phyloP scores from a whole-genome alignment of 2,329 filamentous ascomycete species.

The Pseudogymnoascus sp. region DNA sequence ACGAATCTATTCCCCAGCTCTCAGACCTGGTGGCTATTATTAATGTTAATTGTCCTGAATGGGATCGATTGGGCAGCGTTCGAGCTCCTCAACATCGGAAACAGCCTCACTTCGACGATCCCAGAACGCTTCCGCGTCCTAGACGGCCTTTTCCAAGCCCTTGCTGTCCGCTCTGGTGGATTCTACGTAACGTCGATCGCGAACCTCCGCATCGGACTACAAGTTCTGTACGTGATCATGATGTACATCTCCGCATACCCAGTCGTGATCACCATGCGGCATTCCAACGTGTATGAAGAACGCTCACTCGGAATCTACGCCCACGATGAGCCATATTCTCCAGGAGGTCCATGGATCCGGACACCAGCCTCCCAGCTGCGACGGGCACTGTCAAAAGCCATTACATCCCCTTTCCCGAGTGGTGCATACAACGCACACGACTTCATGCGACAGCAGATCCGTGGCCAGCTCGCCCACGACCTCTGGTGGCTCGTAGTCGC shows the following conservation, averaged over 20 bases:
- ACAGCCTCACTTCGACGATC: neutral
- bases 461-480: conserved; percentile 90
- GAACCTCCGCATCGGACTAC: conserved; percentile 77
- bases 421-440: conserved; percentile 52
- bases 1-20: conserved; percentile 84
- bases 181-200: conserved; percentile 76
- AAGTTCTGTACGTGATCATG: conserved; percentile 94
- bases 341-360: neutral
- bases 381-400: neutral
- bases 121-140: neutral
- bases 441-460: conserved; percentile 89
- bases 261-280: conserved; percentile 87
- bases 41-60: conserved; percentile 75
- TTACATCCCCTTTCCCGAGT: conserved; percentile 27
- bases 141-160: conserved; percentile 57
- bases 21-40: conserved; percentile 94
- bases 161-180: conserved; percentile 82
- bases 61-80: conserved; percentile 63
- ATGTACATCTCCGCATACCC: conserved; percentile 99
- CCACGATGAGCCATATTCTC: conserved; percentile 25
- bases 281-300: conserved; percentile 96
- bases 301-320: conserved; percentile 71
- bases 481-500: conserved; percentile 95
- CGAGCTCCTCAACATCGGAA: conserved; percentile 69
- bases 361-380: neutral